Base-by-base conservation (phyloP, 2,329 filamentous ascomycete genomes). In the Cytospora piceae region DNA sequence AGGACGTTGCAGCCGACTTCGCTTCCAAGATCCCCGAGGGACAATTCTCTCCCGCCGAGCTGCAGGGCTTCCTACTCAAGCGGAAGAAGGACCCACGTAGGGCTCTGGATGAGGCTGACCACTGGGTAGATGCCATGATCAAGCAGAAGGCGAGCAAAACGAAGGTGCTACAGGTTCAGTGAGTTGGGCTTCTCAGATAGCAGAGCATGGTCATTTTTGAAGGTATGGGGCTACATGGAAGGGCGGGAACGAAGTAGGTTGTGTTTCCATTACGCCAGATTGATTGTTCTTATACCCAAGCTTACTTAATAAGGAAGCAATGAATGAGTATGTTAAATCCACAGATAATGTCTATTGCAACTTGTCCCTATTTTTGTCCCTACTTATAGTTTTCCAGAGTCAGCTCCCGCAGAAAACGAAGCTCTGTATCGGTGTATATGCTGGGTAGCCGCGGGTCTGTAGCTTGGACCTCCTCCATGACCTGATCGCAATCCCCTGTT, bases 21-120 rank as follows among this genome's bases (percentile, higher is more conserved):
- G 81, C 83, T 1, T 69, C 75, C 2, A 77, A 80, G 61, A 81
- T 90, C n/a, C 84, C 85, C 0, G 75, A 80, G n/a, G 77, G 75
- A 2, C 74, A 76, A 52, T 83, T 88, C 67, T 83, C 81, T 29
- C 86, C 87, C 0, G 88, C 88, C 0, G 84, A 89, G 74, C 84
- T 90, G 52, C 87, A 90, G 73, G 87, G 87, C 0, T 90, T 88
- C 73, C 71, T 90, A 65, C 76, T 90, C 55, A 87, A 86, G 75
- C 77, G 85, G 53, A 90, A 89, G 77, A 85, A 83, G 76, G 79
- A 81, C 42, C 87, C 87, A 8, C 76, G 77, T 12, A 78, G 80
- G 70, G 87, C 88, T 2, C 72, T 88, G 39, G 76, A 77, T 24
- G 84, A 88, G 71, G 82, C 82, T 2, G 77, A 78, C 2, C 75